phyloP scores from a whole-genome alignment of 75 land plant genomes.

The Sequoia sempervirens region DNA sequence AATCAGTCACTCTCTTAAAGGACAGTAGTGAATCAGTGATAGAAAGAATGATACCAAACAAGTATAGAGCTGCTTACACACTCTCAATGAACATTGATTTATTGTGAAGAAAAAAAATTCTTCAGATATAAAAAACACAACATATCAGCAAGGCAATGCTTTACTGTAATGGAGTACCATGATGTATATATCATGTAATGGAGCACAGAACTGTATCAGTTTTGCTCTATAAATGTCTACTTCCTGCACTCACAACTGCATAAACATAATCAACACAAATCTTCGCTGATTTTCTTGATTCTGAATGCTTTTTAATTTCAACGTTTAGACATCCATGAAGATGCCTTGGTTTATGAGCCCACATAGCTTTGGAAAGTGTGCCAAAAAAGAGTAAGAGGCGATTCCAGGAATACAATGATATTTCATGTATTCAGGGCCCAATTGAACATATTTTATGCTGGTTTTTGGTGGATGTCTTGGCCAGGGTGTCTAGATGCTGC shows the following conservation, averaged over 20 bases:
- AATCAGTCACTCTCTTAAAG: no score
- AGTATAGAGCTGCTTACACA: no score
- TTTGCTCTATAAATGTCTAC: not conserved
- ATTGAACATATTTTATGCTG: no score
- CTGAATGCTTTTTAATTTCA: not conserved
- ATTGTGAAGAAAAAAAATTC: no score
- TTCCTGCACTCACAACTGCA: not conserved
- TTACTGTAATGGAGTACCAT: not conserved
- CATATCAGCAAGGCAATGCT: no score
- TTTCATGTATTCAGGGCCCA: not conserved
- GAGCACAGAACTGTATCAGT: not conserved
- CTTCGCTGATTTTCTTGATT: not conserved
- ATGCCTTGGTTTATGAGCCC: not conserved
- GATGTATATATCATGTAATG: not conserved
- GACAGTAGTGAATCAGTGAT: no score
- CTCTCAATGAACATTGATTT: no score
- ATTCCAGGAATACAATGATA: not conserved
- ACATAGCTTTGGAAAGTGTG: not conserved
- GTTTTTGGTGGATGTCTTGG: not conserved
- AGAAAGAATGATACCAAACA: no score
- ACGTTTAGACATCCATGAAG: not conserved
- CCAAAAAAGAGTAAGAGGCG: not conserved
- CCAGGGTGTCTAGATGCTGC: not conserved
- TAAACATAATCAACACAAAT: not conserved
- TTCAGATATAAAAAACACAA: no score